A percentile compares a stretch with the other conserved stretches of the same genome.
Evolutionary conservation across 129 eudicot genomes (phyloP).

Genomic region (Smallanthus sonchifolius): DNA sequence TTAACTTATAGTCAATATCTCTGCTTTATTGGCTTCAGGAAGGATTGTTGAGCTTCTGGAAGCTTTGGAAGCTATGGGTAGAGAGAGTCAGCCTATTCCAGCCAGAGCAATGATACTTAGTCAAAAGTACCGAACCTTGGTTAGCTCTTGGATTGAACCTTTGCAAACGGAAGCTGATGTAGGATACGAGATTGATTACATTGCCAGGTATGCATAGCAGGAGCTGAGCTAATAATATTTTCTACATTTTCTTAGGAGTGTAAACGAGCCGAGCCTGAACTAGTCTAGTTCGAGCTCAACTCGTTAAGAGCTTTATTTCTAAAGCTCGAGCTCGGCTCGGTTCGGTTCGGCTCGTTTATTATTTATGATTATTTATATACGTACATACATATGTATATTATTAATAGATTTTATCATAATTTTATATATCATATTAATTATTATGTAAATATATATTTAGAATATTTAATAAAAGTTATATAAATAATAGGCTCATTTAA

Average conservation of each 20-base stretch:
- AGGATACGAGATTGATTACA: conserved; percentile 91
- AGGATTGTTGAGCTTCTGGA: conserved; percentile 80
- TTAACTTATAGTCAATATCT: neutral
- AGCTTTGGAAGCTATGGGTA: conserved; percentile 87
- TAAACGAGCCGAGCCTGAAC: no score
- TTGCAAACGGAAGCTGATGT: conserved; percentile 92
- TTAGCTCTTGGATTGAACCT: conserved; percentile 99
- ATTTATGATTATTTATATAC: no score
- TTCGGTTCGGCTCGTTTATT: no score
- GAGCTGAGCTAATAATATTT: neutral
- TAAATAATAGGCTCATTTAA: no score
- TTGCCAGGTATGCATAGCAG: conserved; percentile 53
- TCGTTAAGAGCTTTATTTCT: no score
- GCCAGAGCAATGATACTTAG: conserved; percentile 97
- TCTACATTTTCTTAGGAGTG: neutral
- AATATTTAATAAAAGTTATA: no score
- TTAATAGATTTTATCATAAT: no score
- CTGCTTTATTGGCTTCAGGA: conserved; percentile 42
- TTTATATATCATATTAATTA: no score
- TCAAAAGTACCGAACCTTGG: conserved; percentile 84
- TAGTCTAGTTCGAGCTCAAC: no score
- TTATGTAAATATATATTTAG: no score
- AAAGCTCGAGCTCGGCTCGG: no score
- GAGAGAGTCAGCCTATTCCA: conserved; percentile 73
- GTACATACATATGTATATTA: no score